These are phyloP conservation scores for Lentinus tigrinus DNA, from an alignment of 768 basidiomycete genomes.

Conservation along the genomic window DNA sequence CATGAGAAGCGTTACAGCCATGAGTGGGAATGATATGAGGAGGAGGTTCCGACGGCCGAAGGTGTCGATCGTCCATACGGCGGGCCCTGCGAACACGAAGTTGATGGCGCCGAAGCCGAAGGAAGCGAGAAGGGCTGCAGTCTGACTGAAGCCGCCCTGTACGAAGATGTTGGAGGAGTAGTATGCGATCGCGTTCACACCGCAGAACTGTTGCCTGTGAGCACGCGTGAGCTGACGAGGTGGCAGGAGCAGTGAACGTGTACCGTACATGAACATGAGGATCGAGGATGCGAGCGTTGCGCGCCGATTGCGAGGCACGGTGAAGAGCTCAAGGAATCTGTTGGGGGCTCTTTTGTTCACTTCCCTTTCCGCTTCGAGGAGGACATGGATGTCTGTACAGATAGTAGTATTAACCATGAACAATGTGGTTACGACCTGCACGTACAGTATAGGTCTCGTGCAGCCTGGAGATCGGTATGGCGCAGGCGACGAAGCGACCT, in stretches of 20 bases:
- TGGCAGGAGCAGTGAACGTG: too few species aligned
- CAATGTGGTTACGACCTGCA: too few species aligned
- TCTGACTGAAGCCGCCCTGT: constrained; percentile 49
- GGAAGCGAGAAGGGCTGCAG: constrained; percentile 54
- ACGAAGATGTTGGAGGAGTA: constrained; percentile 76
- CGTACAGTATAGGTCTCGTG: constrained; percentile 67
- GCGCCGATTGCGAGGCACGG: constrained; percentile 68
- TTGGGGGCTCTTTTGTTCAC: constrained; percentile 47
- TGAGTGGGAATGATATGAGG: constrained; percentile 49
- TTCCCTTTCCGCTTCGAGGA: constrained; percentile 61
- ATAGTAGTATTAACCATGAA: neutral
- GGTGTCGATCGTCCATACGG: constrained; percentile 52
- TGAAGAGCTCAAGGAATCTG: constrained; percentile 65
- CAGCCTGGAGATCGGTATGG: constrained; percentile 68
- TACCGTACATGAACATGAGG: constrained; percentile 53
- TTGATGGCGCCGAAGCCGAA: constrained; percentile 46
- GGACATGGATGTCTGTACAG: constrained; percentile 56
- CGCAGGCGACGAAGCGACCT: constrained; percentile 59
- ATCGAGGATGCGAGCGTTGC: constrained; percentile 56
- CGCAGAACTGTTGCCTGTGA: constrained; percentile 65
- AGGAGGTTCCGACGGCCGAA: constrained; percentile 61
- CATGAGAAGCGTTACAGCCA: constrained; percentile 45
- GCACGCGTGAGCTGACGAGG: neutral
- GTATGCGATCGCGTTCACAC: constrained; percentile 76
- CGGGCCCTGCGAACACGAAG: constrained; percentile 38